Conservation (phyloP, 805 yeast genomes). For the Yarrowia hollandica region DNA sequence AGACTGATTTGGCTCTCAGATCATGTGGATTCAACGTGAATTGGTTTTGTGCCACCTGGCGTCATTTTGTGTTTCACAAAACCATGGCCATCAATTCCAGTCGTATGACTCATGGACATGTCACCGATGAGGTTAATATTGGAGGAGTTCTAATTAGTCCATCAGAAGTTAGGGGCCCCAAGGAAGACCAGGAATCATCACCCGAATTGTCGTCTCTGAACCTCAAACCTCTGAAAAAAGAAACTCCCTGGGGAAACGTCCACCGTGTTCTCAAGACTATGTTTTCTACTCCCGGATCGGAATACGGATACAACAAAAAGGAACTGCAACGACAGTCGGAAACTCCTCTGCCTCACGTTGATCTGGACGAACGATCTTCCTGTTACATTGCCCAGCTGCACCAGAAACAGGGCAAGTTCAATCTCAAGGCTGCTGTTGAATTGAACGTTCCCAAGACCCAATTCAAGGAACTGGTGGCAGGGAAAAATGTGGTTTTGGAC, state of each 20-base stretch:
- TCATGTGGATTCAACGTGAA: conserved; percentile 49
- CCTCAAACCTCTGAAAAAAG: not conserved
- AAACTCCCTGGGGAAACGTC: not conserved
- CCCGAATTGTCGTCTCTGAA: not conserved
- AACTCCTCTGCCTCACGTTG: conserved; percentile 21
- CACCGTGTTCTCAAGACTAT: not conserved
- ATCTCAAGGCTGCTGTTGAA: conserved; percentile 60
- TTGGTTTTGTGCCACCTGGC: conserved; percentile 75
- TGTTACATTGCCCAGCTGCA: conserved; percentile 67
- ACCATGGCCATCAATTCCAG: conserved; percentile 53
- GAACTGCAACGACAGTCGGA: not conserved
- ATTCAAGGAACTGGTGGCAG: conserved; percentile 60
- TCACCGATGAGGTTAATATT: conserved; percentile 15
- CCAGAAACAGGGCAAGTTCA: conserved; percentile 75
- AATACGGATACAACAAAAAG: not conserved
- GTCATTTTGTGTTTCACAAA: conserved; percentile 79
- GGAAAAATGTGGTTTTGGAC: conserved; percentile 55
- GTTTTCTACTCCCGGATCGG: not conserved
- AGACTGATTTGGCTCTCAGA: conserved; percentile 50
- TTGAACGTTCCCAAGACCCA: conserved; percentile 70
- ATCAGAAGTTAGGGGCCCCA: not conserved
- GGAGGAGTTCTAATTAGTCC: conserved; percentile 3
- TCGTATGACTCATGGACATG: conserved; percentile 8
- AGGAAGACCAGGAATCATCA: not conserved
- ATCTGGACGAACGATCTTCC: conserved; percentile 49